Conservation (phyloP, 352 stramenopile species). For the Phytophthora cryptogea region DNA sequence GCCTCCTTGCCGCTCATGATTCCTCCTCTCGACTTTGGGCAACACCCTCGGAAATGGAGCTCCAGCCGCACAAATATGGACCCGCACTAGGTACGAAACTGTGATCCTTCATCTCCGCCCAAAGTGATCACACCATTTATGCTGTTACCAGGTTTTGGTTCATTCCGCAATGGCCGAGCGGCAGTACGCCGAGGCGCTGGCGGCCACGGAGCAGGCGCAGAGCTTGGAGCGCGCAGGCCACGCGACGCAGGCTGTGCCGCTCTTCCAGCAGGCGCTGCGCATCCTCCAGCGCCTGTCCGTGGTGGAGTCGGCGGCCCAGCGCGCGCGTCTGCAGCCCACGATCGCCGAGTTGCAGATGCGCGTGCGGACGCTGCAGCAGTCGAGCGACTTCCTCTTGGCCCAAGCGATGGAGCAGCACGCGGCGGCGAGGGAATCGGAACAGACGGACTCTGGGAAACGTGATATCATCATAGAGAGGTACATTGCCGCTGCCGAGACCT, state of each 20-base stretch:
- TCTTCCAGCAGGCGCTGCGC: conserved; percentile 59
- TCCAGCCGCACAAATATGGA: not conserved
- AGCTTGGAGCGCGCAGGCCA: conserved; percentile 37
- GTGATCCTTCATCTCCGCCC: too few relatives aligned
- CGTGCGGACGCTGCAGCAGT: conserved; percentile 45
- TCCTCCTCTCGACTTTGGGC: conserved; percentile 1
- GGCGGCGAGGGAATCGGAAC: conserved; percentile 32
- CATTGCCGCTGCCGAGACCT: conserved; percentile 58
- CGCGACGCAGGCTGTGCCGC: conserved; percentile 32
- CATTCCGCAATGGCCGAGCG: conserved; percentile 60
- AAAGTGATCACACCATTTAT: too few relatives aligned
- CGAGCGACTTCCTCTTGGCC: conserved; percentile 37
- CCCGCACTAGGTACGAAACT: not conserved
- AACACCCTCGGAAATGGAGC: conserved; percentile 21
- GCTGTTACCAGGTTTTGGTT: too few relatives aligned
- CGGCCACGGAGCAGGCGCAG: conserved; percentile 51
- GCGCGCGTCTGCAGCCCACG: conserved; percentile 55
- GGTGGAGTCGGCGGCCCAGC: conserved; percentile 77
- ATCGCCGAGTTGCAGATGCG: conserved; percentile 57
- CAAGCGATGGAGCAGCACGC: conserved; percentile 43
- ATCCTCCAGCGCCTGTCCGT: conserved; percentile 72
- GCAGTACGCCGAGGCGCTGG: conserved; percentile 75
- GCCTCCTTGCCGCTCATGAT: conserved; percentile 66
- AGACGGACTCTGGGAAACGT: not conserved
- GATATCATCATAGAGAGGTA: conserved; percentile 50